phyloP scores from a whole-genome alignment of 1,284 basidiomycete species.

The Marasmius fiardii region DNA sequence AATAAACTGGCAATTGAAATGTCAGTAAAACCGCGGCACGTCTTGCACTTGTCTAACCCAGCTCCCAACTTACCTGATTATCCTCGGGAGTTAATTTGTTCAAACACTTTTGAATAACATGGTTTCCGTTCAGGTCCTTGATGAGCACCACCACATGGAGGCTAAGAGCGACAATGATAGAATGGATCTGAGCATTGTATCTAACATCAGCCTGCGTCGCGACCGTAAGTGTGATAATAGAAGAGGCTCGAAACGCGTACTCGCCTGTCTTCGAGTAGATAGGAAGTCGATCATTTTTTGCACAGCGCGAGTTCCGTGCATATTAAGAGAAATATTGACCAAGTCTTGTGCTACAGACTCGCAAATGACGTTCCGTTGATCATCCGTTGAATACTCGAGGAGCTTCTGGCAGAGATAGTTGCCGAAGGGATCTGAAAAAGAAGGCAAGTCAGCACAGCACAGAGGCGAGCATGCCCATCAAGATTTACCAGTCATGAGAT shows the following conservation, averaged over 20 bases:
- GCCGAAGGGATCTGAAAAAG: conserved; percentile 87
- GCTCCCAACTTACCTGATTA: conserved; percentile 71
- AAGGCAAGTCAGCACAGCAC: conserved; percentile 4
- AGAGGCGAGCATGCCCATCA: neutral
- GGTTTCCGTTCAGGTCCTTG: conserved; percentile 99
- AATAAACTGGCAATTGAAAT: conserved; percentile 69
- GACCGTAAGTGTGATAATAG: conserved; percentile 39
- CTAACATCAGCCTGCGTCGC: conserved; percentile 67
- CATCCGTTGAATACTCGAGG: conserved; percentile 96
- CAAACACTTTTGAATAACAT: conserved; percentile 99
- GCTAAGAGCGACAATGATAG: conserved; percentile 95
- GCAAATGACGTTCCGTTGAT: conserved; percentile 96
- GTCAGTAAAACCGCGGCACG: conserved; percentile 13
- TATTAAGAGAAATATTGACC: conserved; percentile 98
- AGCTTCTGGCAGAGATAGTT: conserved; percentile 99
- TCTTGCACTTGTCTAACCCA: conserved; percentile 1
- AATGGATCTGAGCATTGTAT: conserved; percentile 91
- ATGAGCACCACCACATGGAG: conserved; percentile 98
- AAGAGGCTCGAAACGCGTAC: conserved; percentile 32
- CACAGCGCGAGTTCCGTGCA: conserved; percentile 99
- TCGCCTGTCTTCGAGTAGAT: conserved; percentile 89
- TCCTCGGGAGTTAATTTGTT: conserved; percentile 98
- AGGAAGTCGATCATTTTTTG: conserved; percentile 99
- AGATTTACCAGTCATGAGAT: conserved; percentile 89
- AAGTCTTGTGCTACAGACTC: conserved; percentile 97